Conservation (phyloP, 139 green algal species). For the Yamagishiella unicocca region DNA sequence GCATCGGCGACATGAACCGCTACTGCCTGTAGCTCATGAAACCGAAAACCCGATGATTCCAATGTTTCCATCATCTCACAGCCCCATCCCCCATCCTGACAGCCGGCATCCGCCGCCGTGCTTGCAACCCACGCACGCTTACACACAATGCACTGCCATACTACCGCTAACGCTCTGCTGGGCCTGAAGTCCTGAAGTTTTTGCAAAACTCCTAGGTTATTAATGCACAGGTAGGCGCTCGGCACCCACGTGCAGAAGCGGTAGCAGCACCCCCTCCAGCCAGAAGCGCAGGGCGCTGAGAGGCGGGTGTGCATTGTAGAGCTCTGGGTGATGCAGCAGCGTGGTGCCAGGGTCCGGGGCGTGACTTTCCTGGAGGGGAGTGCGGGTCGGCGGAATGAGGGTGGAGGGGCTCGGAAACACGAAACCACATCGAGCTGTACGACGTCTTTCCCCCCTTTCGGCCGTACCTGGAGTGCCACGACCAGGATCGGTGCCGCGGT, state of each 20-base stretch:
- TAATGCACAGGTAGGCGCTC: too few species aligned
- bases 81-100: too few species aligned
- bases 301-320: constrained; percentile 56
- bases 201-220: too few species aligned
- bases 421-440: neutral
- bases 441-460: neutral
- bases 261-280: constrained; percentile 3
- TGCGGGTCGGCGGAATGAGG: neutral
- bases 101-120: too few species aligned
- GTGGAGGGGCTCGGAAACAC: neutral
- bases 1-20: too few species aligned
- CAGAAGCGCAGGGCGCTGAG: constrained; percentile 52
- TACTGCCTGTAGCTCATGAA: too few species aligned
- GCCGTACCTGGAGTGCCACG: constrained; percentile 59
- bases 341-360: neutral
- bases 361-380: constrained; percentile 2
- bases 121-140: too few species aligned
- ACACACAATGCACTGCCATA: too few species aligned
- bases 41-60: too few species aligned
- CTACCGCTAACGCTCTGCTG: too few species aligned
- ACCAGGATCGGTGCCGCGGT: constrained; percentile 64
- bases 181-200: too few species aligned
- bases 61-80: too few species aligned
- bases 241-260: constrained; percentile 18
- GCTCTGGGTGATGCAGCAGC: neutral